Base-by-base conservation (phyloP, 1,139 yeast genomes). In the Pichia sorboxylosa region DNA sequence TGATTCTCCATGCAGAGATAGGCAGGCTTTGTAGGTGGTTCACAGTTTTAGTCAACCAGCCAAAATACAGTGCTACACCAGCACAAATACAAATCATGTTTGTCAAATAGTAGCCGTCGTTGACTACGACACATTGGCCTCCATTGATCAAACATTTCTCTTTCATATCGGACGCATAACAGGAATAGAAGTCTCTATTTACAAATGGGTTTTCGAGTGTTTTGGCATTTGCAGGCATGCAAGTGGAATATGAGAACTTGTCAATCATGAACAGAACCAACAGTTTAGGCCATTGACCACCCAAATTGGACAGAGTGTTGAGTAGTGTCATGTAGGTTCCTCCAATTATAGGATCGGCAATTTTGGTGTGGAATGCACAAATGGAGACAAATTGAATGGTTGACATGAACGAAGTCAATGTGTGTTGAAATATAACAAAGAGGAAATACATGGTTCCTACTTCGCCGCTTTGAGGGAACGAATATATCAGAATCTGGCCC, bases 251-350 rank as follows among this genome's bases (percentile, higher is more conserved):
- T 0, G 96, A 82, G 42, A 85, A 70, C 44, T 65, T 68, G 55
- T 87, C 97, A 37, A 92, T 90, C 52, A 85, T 64, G 40, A 66
- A 71, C 46, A 85, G 67, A 5, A 87, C 76, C 29, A 90, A 62
- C 17, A 84, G 61, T 37, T 87, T 67, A 1, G 99, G 98, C 98
- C 98, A 92, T 18, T 93, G 92, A 5, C 98, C 99, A 23, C 99
- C 99, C 37, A 87, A 67, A 51, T 90, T 90, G 24, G 93, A 77
- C 32, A 90, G 63, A 0, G 99, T 90, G 56, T 92, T 92, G 36
- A 90, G 63, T 1, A 94, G 78, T 0, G 98, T 90, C 97, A 92
- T 90, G 55, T 90, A 90, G 0, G 99, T 92, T 2, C 98, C 98
- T 13, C 98, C 99, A 46, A 90, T 83, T 11, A 75, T 58, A 0